Base-by-base conservation (phyloP, 2,329 filamentous ascomycete genomes). In the Clonostachys rhizophaga region DNA sequence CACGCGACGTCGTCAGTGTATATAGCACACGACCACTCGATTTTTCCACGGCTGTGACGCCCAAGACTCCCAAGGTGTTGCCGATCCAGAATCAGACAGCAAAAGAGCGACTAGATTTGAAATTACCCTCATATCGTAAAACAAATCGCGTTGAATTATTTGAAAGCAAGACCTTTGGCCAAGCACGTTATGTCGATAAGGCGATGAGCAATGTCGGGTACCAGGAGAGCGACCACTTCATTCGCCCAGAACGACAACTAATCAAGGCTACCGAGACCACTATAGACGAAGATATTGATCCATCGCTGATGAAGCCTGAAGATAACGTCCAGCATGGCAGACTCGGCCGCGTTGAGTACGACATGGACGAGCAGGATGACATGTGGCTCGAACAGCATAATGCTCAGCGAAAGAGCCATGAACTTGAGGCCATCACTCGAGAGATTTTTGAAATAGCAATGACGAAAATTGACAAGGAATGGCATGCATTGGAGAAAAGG, bases 291-390 rank as follows among this genome's bases (percentile, higher is more conserved):
- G 82, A 85, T 37, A 55, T 65, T 4, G 81, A 84, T 17, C 63
- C 68, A 3, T 54, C 62, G 20, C 49, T 52, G 6, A 48, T 51
- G 9, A 57, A 55, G 5, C 47, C 50, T 13, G 66, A 68, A 6
- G 66, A 67, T 4, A 54, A 57, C 12, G 46, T 50, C 42, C 56
- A 60, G 24, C 60, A 62, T 43, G 58, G 72, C 16, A 60, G 63
- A 35, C 78, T 95, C 37, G 89, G 90, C 12, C 84, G 89, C 48
- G 94, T 99, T 17, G 94, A 99, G 63, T 99, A 99, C 64, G 94
- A 99, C 65, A 99, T 99, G 94, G 94, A 99, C 61, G 94, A 99
- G 67, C 94, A 99, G 61, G 94, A 99, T 64, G 91, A 96, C 55
- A 90, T 91, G 70, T 99, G 94, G 94, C 74, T 99, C 24, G 87